phyloP scores from a whole-genome alignment of 2,329 filamentous ascomycete genomes.

The Beauveria australis region DNA sequence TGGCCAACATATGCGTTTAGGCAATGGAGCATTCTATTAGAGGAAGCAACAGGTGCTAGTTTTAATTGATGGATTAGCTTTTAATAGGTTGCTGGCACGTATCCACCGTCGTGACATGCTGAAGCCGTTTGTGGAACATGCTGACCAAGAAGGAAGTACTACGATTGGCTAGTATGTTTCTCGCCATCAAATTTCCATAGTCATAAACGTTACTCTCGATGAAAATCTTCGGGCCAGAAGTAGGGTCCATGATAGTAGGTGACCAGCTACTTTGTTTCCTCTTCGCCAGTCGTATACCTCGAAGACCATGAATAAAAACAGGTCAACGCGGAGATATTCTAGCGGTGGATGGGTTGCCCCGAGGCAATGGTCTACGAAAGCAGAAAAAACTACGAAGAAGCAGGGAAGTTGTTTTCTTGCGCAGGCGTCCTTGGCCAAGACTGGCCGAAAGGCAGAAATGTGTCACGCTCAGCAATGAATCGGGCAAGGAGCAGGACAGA shows the following conservation, averaged over 20 bases:
- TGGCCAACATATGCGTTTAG: not conserved
- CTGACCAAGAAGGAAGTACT: not conserved
- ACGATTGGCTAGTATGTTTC: conserved; percentile 44
- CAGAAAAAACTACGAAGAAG: not conserved
- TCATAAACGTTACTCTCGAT: conserved; percentile 54
- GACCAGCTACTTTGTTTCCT: conserved; percentile 47
- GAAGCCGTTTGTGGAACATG: not conserved
- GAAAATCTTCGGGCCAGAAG: conserved; percentile 77
- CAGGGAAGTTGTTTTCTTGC: not conserved
- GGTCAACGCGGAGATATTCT: conserved; percentile 85
- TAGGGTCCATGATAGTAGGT: conserved; percentile 40
- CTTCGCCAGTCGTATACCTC: conserved; percentile 94
- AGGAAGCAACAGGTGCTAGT: conserved; percentile 8
- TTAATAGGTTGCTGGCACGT: not conserved
- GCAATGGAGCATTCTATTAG: not conserved
- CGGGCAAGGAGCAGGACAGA: conserved; percentile 22
- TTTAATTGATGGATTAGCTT: conserved; percentile 9
- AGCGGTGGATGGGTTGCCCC: conserved; percentile 42
- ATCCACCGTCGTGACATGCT: not conserved
- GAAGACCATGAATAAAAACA: conserved; percentile 57
- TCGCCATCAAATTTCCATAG: conserved; percentile 78
- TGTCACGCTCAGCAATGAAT: conserved; percentile 10
- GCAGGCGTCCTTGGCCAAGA: conserved; percentile 1
- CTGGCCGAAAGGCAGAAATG: conserved; percentile 8
- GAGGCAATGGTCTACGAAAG: not conserved